Evolutionary conservation across 2,329 filamentous ascomycete species (phyloP).

Genomic region (Juglanconis oblonga): DNA sequence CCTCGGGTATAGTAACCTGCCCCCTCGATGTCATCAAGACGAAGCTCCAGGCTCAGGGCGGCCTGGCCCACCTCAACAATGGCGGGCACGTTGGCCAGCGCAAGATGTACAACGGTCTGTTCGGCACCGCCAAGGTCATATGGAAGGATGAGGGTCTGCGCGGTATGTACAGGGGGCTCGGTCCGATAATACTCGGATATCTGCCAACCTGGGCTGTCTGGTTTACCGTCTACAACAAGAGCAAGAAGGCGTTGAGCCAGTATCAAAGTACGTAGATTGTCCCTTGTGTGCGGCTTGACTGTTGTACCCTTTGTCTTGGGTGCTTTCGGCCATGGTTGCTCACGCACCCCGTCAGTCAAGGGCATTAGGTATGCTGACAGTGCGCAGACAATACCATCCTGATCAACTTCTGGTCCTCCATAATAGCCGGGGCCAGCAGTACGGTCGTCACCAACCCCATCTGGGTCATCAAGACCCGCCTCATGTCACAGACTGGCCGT

Average conservation of each 20-base stretch:
- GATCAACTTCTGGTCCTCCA: conserved; percentile 83
- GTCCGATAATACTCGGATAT: conserved; percentile 93
- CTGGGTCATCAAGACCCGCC: conserved; percentile 97
- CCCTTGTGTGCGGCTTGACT: not conserved
- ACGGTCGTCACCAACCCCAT: conserved; percentile 96
- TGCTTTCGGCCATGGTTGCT: not conserved
- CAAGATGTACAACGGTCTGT: conserved; percentile 76
- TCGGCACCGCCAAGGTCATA: conserved; percentile 83
- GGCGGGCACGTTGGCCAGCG: conserved; percentile 47
- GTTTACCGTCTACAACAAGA: conserved; percentile 92
- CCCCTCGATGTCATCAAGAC: conserved; percentile 99
- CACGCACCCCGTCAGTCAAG: conserved; percentile 10
- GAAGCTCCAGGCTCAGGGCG: conserved; percentile 92
- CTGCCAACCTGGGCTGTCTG: conserved; percentile 98
- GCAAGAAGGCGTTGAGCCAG: conserved; percentile 70
- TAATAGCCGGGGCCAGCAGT: conserved; percentile 87
- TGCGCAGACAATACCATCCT: conserved; percentile 68
- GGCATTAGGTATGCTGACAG: conserved; percentile 18
- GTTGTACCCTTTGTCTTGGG: not conserved
- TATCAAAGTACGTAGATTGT: conserved; percentile 53
- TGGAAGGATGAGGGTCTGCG: conserved; percentile 83
- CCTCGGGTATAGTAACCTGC: conserved; percentile 91
- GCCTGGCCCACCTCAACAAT: conserved; percentile 59
- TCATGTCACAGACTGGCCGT: conserved; percentile 80
- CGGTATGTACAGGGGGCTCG: conserved; percentile 89